phyloP scores from a whole-genome alignment of 2,329 filamentous ascomycete genomes.

The Colletotrichum sp. region DNA sequence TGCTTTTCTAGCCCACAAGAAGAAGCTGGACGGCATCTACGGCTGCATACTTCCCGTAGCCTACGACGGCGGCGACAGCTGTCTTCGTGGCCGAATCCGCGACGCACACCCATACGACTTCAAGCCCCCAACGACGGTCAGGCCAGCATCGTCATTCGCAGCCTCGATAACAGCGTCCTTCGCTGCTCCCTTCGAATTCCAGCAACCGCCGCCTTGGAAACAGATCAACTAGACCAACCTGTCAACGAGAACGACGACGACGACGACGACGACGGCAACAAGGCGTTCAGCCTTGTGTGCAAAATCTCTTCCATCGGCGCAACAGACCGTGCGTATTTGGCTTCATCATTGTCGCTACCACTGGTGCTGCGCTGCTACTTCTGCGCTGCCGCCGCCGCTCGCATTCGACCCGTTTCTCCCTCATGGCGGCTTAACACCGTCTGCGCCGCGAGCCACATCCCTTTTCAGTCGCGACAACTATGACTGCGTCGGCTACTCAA shows the following conservation, averaged over 20 bases:
- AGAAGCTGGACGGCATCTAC: not conserved
- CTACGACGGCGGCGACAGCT: constrained; percentile 20
- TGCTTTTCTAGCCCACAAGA: not conserved
- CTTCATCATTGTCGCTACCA: not conserved
- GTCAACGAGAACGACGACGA: not conserved
- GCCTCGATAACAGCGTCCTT: not conserved
- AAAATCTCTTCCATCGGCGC: not conserved
- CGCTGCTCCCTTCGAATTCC: constrained; percentile 8
- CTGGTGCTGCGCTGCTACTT: not conserved
- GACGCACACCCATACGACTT: not conserved
- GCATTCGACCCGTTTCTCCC: not conserved
- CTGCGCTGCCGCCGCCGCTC: not conserved
- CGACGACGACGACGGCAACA: not conserved
- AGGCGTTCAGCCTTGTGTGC: not conserved
- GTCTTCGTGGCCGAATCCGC: constrained; percentile 17
- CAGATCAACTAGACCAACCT: not conserved
- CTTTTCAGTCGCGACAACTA: constrained; percentile 36
- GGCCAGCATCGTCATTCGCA: not conserved
- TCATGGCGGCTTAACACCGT: constrained; percentile 36
- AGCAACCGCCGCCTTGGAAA: constrained; percentile 4
- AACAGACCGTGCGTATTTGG: not conserved
- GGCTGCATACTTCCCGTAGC: not conserved
- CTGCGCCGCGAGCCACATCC: constrained; percentile 16
- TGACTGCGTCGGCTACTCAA: constrained; percentile 44
- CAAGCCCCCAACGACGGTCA: not conserved